These are phyloP conservation scores for Pleomassaria siparia DNA, from an alignment of 2,329 filamentous ascomycete genomes.

Conservation along the genomic window DNA sequence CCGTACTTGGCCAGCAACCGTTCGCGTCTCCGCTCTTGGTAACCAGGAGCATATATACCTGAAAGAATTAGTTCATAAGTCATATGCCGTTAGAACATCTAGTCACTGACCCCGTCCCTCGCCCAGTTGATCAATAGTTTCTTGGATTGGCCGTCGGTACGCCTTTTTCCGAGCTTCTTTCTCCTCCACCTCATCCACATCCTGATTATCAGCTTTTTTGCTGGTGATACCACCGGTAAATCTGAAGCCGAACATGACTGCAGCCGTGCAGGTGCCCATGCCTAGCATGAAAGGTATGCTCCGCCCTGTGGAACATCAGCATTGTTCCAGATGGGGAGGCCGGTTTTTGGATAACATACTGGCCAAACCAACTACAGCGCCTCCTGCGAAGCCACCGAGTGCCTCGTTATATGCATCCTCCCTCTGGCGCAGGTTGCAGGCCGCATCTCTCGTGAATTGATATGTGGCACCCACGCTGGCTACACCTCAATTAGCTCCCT, in stretches of 20 bases:
- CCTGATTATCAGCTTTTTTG: constrained; percentile 55
- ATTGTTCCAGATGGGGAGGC: neutral
- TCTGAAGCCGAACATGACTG: constrained; percentile 64
- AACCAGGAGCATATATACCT: constrained; percentile 82
- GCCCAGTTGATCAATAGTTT: constrained; percentile 79
- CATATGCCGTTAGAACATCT: neutral
- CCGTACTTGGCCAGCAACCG: constrained; percentile 86
- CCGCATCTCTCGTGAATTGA: constrained; percentile 72
- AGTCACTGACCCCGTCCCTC: constrained; percentile 81
- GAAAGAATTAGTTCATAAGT: constrained; percentile 17
- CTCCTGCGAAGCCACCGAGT: constrained; percentile 75
- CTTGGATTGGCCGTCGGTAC: constrained; percentile 72
- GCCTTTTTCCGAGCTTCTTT: constrained; percentile 74
- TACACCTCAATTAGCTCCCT: constrained; percentile 45
- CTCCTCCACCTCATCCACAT: constrained; percentile 72
- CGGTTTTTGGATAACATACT: constrained; percentile 55
- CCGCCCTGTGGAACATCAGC: constrained; percentile 50
- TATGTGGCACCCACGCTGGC: constrained; percentile 74
- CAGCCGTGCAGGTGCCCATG: constrained; percentile 62
- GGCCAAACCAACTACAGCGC: constrained; percentile 69
- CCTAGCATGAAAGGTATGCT: constrained; percentile 72
- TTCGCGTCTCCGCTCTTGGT: constrained; percentile 79
- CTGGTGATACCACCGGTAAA: constrained; percentile 67
- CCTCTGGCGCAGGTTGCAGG: constrained; percentile 83
- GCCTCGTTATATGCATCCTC: constrained; percentile 76